These are phyloP conservation scores for Xylaria palmicola DNA, from an alignment of 495 filamentous ascomycete genomes.

Conservation along the genomic window DNA sequence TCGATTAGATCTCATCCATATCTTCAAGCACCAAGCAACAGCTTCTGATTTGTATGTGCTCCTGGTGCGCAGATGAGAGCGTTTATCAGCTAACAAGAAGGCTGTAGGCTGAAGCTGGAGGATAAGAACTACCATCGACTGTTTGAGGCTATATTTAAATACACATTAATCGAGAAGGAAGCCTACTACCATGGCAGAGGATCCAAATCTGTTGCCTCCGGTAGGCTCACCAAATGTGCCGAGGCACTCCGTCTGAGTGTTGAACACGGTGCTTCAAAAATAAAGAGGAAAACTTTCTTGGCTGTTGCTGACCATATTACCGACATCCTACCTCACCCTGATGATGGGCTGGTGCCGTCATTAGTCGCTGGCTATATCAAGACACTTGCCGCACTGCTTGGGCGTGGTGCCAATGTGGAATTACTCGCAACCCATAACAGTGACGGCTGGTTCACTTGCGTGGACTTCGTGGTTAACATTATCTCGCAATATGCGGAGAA, in stretches of 20 bases:
- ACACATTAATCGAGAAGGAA: constrained; percentile 64
- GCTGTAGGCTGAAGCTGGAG: constrained; percentile 37
- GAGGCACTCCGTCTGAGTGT: constrained; percentile 69
- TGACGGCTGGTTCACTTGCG: constrained; percentile 65
- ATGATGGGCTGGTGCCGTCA: constrained; percentile 67
- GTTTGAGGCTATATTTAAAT: constrained; percentile 76
- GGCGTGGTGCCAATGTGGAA: constrained; percentile 73
- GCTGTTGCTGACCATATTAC: constrained; percentile 78
- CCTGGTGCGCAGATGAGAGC: neutral
- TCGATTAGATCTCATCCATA: constrained; percentile 51
- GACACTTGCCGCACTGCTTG: constrained; percentile 66
- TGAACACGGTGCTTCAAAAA: constrained; percentile 61
- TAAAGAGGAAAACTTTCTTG: constrained; percentile 74
- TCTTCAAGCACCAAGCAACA: constrained; percentile 60
- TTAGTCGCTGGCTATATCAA: constrained; percentile 77
- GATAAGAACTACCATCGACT: constrained; percentile 80
- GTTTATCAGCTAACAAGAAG: constrained; percentile 20
- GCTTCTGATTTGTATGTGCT: constrained; percentile 55
- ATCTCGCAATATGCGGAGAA: constrained; percentile 45
- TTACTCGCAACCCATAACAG: constrained; percentile 54
- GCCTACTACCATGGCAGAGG: constrained; percentile 56
- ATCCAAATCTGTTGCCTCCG: constrained; percentile 47
- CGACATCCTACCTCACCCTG: constrained; percentile 64
- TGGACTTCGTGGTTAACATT: constrained; percentile 64
- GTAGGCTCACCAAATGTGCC: constrained; percentile 69